Base-by-base conservation (phyloP, 768 basidiomycete genomes). In the Inosperma sp. region DNA sequence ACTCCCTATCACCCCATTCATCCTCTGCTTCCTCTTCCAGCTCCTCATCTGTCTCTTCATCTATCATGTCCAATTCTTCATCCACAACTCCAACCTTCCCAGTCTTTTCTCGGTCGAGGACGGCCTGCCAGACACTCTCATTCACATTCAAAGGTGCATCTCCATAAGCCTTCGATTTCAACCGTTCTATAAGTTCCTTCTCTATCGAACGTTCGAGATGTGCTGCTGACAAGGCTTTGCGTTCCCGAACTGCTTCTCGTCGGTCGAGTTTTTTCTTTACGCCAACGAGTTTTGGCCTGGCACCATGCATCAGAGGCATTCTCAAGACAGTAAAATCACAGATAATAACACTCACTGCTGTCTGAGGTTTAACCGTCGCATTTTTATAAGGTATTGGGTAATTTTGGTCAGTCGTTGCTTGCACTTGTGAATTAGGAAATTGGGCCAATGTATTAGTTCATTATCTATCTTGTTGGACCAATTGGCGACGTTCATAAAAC, bases 371-470 rank as follows among this genome's bases (percentile, higher is more conserved):
- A 95, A 69, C 35, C 89, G 83, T 52, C 95, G 81, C 94, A 98
- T 96, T 75, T 96, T 94, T 68, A 98, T 97, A 56, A 99, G 81
- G 64, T 97, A 98, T 66, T 99, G 96, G 0, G 95, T 98, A 60
- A 99, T 97, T 74, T 98, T 99, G 9, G 96, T 99, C 25, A 97
- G 79, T 37, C 96, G 83, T 71, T 99, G 96, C 76, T 99, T 99
- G 81, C 96, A 98, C 72, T 97, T 98, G 75, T 97, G 96, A 48
- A 93, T 88, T 26, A 83, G 84, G 68, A 95, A 98, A 61, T 93
- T 93, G 4, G 96, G 95, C 96, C 96, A 98, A 66, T 97, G 92
- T n/a, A 93, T 79, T 53, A 98, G 79, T 63, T 98, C 92, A 47
- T 77, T 79, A 74, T 98, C 96, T 62, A 99, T 95, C 94, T 98